phyloP scores from a whole-genome alignment of 805 yeast genomes.

The Komagataella mondaviorum region DNA sequence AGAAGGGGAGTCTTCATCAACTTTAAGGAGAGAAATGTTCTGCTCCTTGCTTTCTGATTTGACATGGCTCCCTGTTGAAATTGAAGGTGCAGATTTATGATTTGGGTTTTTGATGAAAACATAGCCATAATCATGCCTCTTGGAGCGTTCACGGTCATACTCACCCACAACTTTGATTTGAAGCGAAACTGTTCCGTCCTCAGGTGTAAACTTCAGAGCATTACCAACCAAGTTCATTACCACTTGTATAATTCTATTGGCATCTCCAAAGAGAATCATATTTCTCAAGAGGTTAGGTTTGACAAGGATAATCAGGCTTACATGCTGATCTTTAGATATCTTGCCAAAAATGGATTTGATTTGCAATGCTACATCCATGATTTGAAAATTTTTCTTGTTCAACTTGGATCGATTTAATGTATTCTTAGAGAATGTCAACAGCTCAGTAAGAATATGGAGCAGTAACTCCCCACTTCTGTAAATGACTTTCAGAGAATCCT shows the following conservation, averaged over 20 bases:
- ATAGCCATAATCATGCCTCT: conserved; percentile 22
- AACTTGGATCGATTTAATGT: conserved; percentile 73
- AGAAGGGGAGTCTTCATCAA: background rate
- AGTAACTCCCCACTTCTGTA: conserved; percentile 86
- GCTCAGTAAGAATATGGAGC: conserved; percentile 79
- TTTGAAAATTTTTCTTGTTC: conserved; percentile 70
- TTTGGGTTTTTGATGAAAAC: conserved; percentile 26
- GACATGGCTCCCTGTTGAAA: conserved; percentile 1
- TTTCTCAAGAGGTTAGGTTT: conserved; percentile 47
- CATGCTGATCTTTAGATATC: conserved; percentile 66
- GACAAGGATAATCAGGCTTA: conserved; percentile 47
- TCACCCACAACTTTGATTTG: conserved; percentile 52
- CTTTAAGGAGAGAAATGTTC: background rate
- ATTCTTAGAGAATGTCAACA: conserved; percentile 85
- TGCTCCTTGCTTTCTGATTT: background rate
- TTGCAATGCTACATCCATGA: conserved; percentile 74
- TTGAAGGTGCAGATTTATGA: background rate
- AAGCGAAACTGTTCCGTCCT: conserved; percentile 68
- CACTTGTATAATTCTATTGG: conserved; percentile 81
- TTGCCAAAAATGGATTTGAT: conserved; percentile 76
- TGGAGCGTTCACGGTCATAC: conserved; percentile 44
- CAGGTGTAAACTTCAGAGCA: conserved; percentile 85
- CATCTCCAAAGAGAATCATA: conserved; percentile 72
- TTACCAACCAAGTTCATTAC: conserved; percentile 88
- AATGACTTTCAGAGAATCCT: conserved; percentile 66